A percentile compares a stretch with the other conserved stretches of the same genome.
Conservation (phyloP, 148 eudicot species). For the Rhododendron henanense region DNA sequence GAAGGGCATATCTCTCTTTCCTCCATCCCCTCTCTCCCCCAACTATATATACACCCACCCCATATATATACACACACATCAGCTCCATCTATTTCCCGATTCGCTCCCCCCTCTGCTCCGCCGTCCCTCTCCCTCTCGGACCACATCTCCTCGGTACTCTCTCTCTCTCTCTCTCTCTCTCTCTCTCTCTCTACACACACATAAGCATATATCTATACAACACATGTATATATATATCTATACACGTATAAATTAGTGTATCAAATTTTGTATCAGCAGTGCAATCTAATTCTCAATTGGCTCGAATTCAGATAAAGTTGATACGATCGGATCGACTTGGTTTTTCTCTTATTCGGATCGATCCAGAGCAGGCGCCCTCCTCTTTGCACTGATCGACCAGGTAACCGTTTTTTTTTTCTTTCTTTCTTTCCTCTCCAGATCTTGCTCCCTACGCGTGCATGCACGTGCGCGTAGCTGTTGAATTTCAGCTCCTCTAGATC, state of each 20-base stretch:
- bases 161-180: neutral
- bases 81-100: neutral
- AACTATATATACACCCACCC: neutral
- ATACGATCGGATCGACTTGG: slow-evolving; percentile 15
- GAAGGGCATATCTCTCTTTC: neutral
- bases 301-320: neutral
- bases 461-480: neutral
- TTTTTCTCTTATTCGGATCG: slow-evolving; percentile 8
- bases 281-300: neutral
- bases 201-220: too few relatives aligned
- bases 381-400: slow-evolving; percentile 9
- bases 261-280: neutral
- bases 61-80: neutral
- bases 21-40: neutral
- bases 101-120: neutral
- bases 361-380: neutral
- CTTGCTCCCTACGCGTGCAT: neutral
- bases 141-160: slow-evolving; percentile 6
- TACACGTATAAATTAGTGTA: neutral
- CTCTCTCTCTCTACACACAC: neutral
- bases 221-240: neutral
- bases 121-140: slow-evolving; percentile 7
- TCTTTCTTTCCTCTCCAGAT: neutral
- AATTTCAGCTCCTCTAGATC: slow-evolving; percentile 2
- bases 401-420: neutral